A percentile compares a stretch with the other conserved stretches of the same genome.
Conservation (phyloP, 495 filamentous ascomycete species). For the Aspergillus sparsus region DNA sequence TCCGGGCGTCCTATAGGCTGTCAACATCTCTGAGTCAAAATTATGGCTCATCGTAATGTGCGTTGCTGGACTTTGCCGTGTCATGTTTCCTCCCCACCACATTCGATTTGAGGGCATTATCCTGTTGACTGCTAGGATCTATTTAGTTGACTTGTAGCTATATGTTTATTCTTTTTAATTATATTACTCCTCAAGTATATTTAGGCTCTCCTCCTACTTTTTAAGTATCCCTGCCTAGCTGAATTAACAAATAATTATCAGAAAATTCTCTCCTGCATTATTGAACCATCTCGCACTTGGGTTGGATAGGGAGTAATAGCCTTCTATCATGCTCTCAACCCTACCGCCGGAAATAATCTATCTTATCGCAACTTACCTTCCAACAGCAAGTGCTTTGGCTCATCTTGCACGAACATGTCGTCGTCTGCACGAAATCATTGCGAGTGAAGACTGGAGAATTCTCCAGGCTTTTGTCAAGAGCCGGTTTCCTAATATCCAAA, state of each 20-base stretch:
- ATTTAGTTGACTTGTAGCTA: no score
- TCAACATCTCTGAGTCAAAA: no score
- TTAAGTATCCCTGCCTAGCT: not conserved
- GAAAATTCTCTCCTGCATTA: slow-evolving; percentile 1
- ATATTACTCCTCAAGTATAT: no score
- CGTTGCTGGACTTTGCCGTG: no score
- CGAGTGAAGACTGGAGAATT: slow-evolving; percentile 57
- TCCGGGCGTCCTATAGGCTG: no score
- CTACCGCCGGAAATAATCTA: slow-evolving; percentile 65
- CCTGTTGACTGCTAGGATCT: no score
- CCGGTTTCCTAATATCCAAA: slow-evolving; percentile 51
- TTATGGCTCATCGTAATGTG: no score
- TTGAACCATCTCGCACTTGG: not conserved
- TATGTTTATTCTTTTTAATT: no score
- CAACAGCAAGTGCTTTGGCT: slow-evolving; percentile 50
- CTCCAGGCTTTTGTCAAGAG: slow-evolving; percentile 52
- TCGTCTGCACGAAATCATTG: slow-evolving; percentile 50
- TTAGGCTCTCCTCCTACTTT: not conserved
- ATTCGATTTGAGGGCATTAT: no score
- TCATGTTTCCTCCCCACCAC: no score
- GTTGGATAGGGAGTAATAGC: not conserved
- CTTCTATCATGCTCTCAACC: slow-evolving; percentile 42
- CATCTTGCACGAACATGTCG: slow-evolving; percentile 53
- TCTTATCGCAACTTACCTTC: slow-evolving; percentile 54
- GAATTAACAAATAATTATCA: not conserved